phyloP scores from a whole-genome alignment of 2,329 filamentous ascomycete species.

The Neoascochyta sp. region DNA sequence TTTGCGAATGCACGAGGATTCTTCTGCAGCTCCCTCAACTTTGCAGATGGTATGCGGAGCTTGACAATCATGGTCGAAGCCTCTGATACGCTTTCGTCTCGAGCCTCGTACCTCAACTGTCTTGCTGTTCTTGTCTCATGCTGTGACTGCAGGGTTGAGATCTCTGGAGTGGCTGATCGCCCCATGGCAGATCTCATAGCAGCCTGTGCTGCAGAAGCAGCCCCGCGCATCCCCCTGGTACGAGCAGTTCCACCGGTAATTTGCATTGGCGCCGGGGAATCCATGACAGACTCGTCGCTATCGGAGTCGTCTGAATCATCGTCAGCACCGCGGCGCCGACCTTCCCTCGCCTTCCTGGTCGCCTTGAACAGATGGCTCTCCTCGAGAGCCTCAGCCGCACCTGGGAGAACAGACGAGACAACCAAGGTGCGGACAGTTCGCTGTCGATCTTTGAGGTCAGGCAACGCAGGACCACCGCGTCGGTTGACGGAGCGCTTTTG shows the following conservation, averaged over 20 bases:
- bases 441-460: constrained; percentile 93
- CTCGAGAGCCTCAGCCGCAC: constrained; percentile 73
- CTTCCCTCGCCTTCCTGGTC: constrained; percentile 41
- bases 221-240: constrained; percentile 83
- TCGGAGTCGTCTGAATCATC: constrained; percentile 89
- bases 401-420: constrained; percentile 88
- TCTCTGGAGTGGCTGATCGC: constrained; percentile 89
- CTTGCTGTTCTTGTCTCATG: constrained; percentile 70
- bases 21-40: constrained; percentile 62
- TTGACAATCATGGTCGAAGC: constrained; percentile 63
- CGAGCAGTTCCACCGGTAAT: constrained; percentile 72
- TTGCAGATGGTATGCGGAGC: constrained; percentile 69
- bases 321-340: constrained; percentile 58
- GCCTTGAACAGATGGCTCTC: constrained; percentile 82
- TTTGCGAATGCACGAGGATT: constrained; percentile 48
- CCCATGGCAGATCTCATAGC: constrained; percentile 71
- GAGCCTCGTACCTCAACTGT: constrained; percentile 57
- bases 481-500: constrained; percentile 95
- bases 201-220: constrained; percentile 79
- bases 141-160: constrained; percentile 52
- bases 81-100: constrained; percentile 74
- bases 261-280: constrained; percentile 74
- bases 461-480: constrained; percentile 83
- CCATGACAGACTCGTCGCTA: constrained; percentile 80
- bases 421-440: constrained; percentile 88